Evolutionary conservation across 2,329 filamentous ascomycete species (phyloP).

Genomic region (Pseudohalonectria lignicola): DNA sequence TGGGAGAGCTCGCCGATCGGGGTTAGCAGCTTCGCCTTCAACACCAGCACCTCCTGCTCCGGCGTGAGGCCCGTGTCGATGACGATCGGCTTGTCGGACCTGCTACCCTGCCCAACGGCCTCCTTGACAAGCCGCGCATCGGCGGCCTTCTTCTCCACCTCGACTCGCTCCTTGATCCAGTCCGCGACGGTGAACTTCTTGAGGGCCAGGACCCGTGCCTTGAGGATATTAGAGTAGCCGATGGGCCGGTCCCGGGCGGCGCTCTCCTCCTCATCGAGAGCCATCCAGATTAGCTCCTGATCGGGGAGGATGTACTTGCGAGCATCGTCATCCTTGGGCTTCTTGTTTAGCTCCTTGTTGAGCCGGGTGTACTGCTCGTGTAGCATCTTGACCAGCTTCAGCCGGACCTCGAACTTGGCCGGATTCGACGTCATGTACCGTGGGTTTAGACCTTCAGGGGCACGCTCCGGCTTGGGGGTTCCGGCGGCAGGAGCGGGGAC

Average conservation of each 20-base stretch:
- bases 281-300: slow-evolving; percentile 56
- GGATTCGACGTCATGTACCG: slow-evolving; percentile 49
- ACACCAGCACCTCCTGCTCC: slow-evolving; percentile 56
- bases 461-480: slow-evolving; percentile 13
- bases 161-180: slow-evolving; percentile 55
- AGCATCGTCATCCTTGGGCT: slow-evolving; percentile 34
- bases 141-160: slow-evolving; percentile 19
- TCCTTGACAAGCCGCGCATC: background rate
- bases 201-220: slow-evolving; percentile 64
- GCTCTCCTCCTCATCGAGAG: slow-evolving; percentile 70
- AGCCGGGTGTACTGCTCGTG: slow-evolving; percentile 56
- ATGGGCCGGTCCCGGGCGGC: slow-evolving; percentile 53
- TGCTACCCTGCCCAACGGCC: background rate
- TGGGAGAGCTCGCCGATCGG: slow-evolving; percentile 51
- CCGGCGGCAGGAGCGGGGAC: background rate
- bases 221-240: slow-evolving; percentile 78
- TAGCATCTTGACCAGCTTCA: slow-evolving; percentile 49
- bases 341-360: slow-evolving; percentile 50
- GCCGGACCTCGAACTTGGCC: slow-evolving; percentile 42
- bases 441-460: slow-evolving; percentile 52
- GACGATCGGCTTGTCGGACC: slow-evolving; percentile 3
- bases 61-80: slow-evolving; percentile 60
- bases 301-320: slow-evolving; percentile 45
- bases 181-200: slow-evolving; percentile 62
- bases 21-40: slow-evolving; percentile 47